phyloP scores from a whole-genome alignment of 2,329 filamentous ascomycete genomes.

The Orbilia ellipsospora region DNA sequence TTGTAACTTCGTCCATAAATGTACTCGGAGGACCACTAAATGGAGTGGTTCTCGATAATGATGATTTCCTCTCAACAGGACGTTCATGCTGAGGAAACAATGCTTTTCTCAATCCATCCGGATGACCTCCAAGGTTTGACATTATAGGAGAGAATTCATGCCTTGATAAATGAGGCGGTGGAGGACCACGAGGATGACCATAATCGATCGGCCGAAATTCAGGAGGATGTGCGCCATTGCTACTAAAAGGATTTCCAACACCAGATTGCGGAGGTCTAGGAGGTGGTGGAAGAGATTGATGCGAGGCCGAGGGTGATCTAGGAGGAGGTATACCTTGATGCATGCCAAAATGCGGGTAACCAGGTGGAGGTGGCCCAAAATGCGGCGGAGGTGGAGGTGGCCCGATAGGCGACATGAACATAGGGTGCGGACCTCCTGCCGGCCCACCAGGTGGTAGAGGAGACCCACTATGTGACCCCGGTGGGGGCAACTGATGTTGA shows the following conservation, averaged over 20 bases:
- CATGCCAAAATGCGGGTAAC: slow-evolving; percentile 31
- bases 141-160: slow-evolving; percentile 54
- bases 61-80: slow-evolving; percentile 27
- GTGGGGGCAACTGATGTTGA: slow-evolving; percentile 34
- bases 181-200: slow-evolving; percentile 44
- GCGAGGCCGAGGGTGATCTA: slow-evolving; percentile 21
- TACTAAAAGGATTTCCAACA: slow-evolving; percentile 48
- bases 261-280: slow-evolving; percentile 16
- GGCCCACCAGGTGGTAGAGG: slow-evolving; percentile 32
- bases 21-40: slow-evolving; percentile 50
- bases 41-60: slow-evolving; percentile 38
- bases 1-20: slow-evolving; percentile 52
- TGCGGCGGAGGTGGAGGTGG: slow-evolving; percentile 37
- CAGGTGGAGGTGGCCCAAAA: slow-evolving; percentile 21
- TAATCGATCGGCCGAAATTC: slow-evolving; percentile 53
- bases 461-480: slow-evolving; percentile 26
- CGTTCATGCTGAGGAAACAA: slow-evolving; percentile 50
- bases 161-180: slow-evolving; percentile 19
- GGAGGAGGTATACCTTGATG: slow-evolving; percentile 48
- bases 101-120: slow-evolving; percentile 39
- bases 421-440: slow-evolving; percentile 23
- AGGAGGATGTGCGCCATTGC: slow-evolving; percentile 48
- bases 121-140: slow-evolving; percentile 29
- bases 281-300: slow-evolving; percentile 33
- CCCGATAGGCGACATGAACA: slow-evolving; percentile 43